A percentile compares a stretch with the other conserved stretches of the same genome.
These are phyloP conservation scores for Theobroma grandiflorum DNA, from an alignment of 441 rosid genomes.

Conservation along the genomic window DNA sequence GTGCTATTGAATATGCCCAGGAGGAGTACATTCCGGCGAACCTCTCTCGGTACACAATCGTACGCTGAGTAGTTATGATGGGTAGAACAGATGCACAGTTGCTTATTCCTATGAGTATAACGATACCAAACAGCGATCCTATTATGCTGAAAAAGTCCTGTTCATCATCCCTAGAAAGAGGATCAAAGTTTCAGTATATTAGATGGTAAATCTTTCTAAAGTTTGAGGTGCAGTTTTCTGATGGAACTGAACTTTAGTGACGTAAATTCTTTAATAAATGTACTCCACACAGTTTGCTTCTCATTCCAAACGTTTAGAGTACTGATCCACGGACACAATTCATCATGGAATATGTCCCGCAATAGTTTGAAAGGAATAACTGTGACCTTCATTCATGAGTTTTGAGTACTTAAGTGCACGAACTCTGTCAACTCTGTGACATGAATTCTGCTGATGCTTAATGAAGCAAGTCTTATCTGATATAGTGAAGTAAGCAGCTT, in stretches of 20 bases:
- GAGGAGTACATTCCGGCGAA: constrained; percentile 47
- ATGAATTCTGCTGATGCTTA: neutral
- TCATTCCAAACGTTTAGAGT: neutral
- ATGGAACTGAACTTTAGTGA: no score
- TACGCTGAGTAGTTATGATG: constrained; percentile 29
- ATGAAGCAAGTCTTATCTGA: neutral
- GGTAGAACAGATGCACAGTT: constrained; percentile 34
- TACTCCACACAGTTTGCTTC: neutral
- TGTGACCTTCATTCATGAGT: neutral
- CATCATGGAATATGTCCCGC: neutral
- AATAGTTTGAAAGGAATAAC: neutral
- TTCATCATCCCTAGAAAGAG: neutral
- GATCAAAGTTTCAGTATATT: neutral
- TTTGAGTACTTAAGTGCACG: neutral
- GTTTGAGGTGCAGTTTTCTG: neutral
- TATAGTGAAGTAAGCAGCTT: constrained; percentile 20
- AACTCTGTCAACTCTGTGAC: neutral
- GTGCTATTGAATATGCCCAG: constrained; percentile 40
- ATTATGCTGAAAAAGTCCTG: constrained; percentile 27
- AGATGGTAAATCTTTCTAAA: neutral
- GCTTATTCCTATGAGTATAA: constrained; percentile 28
- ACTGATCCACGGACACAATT: neutral
- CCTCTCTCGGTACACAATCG: constrained; percentile 40
- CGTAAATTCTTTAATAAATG: neutral
- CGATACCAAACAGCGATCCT: constrained; percentile 28